phyloP scores from a whole-genome alignment of 441 rosid species.

The Capsella rubella region DNA sequence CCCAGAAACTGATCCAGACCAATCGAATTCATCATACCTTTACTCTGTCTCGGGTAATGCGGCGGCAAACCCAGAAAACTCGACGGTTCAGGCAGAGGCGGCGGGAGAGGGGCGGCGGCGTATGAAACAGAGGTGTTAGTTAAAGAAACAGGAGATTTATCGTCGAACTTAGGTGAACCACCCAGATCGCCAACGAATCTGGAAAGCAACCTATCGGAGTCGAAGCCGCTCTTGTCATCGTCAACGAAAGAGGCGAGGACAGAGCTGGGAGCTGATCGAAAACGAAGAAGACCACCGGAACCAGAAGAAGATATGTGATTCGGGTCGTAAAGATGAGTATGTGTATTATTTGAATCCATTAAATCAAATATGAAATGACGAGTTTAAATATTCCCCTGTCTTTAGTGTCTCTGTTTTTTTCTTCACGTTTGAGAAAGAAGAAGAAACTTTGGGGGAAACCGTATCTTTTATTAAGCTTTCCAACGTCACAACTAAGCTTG shows the following conservation, averaged over 20 bases:
- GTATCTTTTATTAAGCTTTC: conserved; percentile 34
- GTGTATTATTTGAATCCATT: conserved; percentile 74
- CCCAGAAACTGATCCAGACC: conserved; percentile 64
- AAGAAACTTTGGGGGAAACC: conserved; percentile 24
- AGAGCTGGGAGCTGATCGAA: conserved; percentile 82
- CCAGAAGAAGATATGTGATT: conserved; percentile 53
- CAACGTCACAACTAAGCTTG: conserved; percentile 2
- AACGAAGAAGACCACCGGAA: conserved; percentile 69
- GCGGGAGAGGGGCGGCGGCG: conserved; percentile 39
- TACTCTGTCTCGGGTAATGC: conserved; percentile 71
- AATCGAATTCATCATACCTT: conserved; percentile 52
- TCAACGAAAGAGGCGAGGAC: conserved; percentile 55
- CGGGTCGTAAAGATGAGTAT: conserved; percentile 49
- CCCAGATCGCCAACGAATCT: conserved; percentile 53
- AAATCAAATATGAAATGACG: background rate
- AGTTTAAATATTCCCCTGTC: background rate
- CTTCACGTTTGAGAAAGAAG: background rate
- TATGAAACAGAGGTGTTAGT: conserved; percentile 42
- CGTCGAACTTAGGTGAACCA: conserved; percentile 46
- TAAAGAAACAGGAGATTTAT: conserved; percentile 51
- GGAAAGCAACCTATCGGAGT: conserved; percentile 50
- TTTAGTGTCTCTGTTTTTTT: conserved; percentile 30
- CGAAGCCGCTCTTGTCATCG: conserved; percentile 46
- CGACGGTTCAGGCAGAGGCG: conserved; percentile 47
- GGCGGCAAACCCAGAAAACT: conserved; percentile 73